A percentile compares a stretch with the other conserved stretches of the same genome.
Conservation (phyloP, 2,329 filamentous ascomycete genomes). For the Fusarium devonianum region DNA sequence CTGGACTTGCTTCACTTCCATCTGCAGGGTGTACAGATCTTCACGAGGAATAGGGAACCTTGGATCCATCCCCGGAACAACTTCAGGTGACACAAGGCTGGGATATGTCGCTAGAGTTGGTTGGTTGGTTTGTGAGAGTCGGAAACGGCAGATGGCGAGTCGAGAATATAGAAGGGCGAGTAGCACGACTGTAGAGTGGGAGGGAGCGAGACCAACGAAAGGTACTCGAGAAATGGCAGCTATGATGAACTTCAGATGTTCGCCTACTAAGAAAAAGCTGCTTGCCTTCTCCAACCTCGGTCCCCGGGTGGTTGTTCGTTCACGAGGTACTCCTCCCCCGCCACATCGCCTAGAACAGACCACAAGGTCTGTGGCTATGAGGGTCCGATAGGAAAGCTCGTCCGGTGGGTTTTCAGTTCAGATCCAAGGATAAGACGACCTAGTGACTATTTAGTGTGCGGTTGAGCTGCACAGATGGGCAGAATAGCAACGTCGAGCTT, state of each 20-base stretch:
- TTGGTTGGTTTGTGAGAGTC: too few species aligned
- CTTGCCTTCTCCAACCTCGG: conserved; percentile 43
- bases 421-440: background rate
- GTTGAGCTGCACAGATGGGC: background rate
- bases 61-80: conserved; percentile 65
- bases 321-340: conserved; percentile 51
- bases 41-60: conserved; percentile 67
- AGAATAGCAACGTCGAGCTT: background rate
- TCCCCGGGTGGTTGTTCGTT: conserved; percentile 45
- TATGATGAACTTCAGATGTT: conserved; percentile 11
- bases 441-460: background rate
- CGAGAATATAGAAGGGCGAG: too few species aligned
- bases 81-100: conserved; percentile 1
- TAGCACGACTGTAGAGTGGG: conserved; percentile 1
- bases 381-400: conserved; percentile 30
- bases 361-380: conserved; percentile 32
- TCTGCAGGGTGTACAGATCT: conserved; percentile 72
- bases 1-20: conserved; percentile 74
- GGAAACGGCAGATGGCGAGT: too few species aligned
- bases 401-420: conserved; percentile 3
- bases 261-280: too few species aligned
- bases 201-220: conserved; percentile 15
- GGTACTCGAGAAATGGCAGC: conserved; percentile 19
- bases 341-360: conserved; percentile 54
- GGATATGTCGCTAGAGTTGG: background rate